Percentiles rank a stretch among this genome's conserved stretches.
Conservation (phyloP, 164 flowering plant species). For the Saururus chinensis region DNA sequence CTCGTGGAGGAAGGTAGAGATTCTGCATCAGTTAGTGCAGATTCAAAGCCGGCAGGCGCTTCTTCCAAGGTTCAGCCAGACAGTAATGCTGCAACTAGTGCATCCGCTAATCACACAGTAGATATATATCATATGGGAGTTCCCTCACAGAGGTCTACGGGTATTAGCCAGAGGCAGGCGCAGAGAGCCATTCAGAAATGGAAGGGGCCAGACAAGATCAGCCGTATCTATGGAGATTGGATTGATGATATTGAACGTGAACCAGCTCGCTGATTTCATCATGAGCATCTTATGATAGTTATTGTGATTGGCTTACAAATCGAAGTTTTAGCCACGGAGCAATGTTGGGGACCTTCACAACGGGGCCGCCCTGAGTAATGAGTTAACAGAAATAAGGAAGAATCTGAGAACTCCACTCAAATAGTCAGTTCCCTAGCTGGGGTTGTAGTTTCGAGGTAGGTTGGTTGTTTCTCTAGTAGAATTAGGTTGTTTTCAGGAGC, state of each 20-base stretch:
- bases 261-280: conserved; percentile 11
- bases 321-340: not conserved
- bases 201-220: conserved; percentile 98
- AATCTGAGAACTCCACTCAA: not conserved
- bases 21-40: conserved; percentile 32
- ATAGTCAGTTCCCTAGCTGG: too few relatives aligned
- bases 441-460: too few relatives aligned
- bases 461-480: too few relatives aligned
- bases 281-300: not conserved
- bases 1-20: conserved; percentile 73
- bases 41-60: conserved; percentile 41
- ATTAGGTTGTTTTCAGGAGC: too few relatives aligned
- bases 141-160: conserved; percentile 56
- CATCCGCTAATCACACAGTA: conserved; percentile 39
- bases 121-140: conserved; percentile 65
- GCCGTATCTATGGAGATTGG: conserved; percentile 98
- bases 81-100: conserved; percentile 15
- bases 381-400: not conserved
- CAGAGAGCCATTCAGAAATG: conserved; percentile 67
- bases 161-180: conserved; percentile 44
- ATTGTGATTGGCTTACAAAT: not conserved
- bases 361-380: not conserved
- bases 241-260: conserved; percentile 72
- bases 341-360: not conserved
- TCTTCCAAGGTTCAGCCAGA: conserved; percentile 39